phyloP scores from a whole-genome alignment of 768 basidiomycete genomes.

The Pholiota molesta region DNA sequence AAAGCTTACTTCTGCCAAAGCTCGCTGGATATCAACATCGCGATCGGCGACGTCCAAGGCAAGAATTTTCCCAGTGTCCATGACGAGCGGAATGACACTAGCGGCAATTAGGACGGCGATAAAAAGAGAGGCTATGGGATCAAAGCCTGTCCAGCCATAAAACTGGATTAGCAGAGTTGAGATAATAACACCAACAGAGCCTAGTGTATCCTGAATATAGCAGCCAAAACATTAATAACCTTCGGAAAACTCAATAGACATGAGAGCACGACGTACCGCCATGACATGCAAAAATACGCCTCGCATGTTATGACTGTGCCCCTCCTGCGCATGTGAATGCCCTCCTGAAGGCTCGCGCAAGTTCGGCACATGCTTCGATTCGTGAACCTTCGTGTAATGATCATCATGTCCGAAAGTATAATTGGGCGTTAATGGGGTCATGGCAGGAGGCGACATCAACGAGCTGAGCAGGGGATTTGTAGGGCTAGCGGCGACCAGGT shows the following conservation, averaged over 20 bases:
- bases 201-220: conserved; percentile 77
- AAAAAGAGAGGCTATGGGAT: conserved; percentile 96
- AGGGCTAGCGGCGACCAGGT: conserved; percentile 10
- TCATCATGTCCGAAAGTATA: conserved; percentile 59
- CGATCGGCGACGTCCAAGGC: conserved; percentile 81
- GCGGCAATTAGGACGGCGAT: conserved; percentile 95
- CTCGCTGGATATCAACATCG: conserved; percentile 54
- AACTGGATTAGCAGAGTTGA: conserved; percentile 94
- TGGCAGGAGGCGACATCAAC: conserved; percentile 9
- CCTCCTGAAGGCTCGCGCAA: conserved; percentile 33
- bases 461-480: neutral
- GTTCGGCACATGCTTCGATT: conserved; percentile 42
- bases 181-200: conserved; percentile 96
- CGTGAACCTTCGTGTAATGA: conserved; percentile 51
- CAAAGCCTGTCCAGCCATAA: conserved; percentile 99
- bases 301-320: conserved; percentile 98
- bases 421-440: conserved; percentile 67
- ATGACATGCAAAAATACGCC: conserved; percentile 98
- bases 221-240: neutral
- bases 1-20: conserved; percentile 62
- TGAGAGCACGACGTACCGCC: conserved; percentile 64
- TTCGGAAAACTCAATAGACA: neutral
- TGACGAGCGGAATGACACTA: conserved; percentile 92
- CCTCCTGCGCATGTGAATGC: conserved; percentile 59
- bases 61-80: conserved; percentile 90